Conservation (phyloP, 371 early-diverging fungal genomes). For the Zychaea mexicana region DNA sequence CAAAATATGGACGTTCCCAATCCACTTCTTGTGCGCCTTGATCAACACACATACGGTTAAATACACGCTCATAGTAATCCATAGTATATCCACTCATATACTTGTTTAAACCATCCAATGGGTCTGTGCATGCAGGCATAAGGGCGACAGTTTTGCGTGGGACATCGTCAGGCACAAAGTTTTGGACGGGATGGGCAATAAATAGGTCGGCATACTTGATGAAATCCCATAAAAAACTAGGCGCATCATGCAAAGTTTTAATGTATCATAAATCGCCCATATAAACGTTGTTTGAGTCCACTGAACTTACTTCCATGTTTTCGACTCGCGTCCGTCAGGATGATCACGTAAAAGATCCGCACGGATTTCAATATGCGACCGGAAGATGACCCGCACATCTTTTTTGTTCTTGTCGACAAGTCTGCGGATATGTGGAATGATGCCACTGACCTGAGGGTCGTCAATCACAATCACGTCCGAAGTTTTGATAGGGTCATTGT, state of each 20-base stretch:
- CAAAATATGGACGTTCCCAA: conserved; percentile 73
- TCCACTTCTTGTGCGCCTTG: conserved; percentile 66
- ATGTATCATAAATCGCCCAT: too few relatives aligned
- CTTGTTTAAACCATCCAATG: conserved; percentile 78
- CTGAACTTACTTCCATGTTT: conserved; percentile 56
- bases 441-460: conserved; percentile 82
- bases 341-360: conserved; percentile 64
- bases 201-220: conserved; percentile 76
- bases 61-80: conserved; percentile 73
- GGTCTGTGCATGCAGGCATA: conserved; percentile 81
- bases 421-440: conserved; percentile 74
- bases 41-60: conserved; percentile 76
- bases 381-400: conserved; percentile 72
- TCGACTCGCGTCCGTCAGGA: conserved; percentile 58
- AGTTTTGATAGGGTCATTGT: conserved; percentile 64
- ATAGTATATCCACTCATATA: conserved; percentile 44
- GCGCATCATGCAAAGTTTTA: too few relatives aligned
- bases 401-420: conserved; percentile 59
- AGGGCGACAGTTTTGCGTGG: conserved; percentile 64
- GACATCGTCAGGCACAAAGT: conserved; percentile 77
- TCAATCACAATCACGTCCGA: conserved; percentile 86
- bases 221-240: conserved; percentile 71
- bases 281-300: not conserved
- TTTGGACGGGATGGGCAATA: conserved; percentile 77
- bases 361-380: conserved; percentile 87